Evolutionary conservation across 345 rosid species (phyloP), one percentile per base, ranked within the genome.

Genomic region (Eucalyptus tenuipes): DNA sequence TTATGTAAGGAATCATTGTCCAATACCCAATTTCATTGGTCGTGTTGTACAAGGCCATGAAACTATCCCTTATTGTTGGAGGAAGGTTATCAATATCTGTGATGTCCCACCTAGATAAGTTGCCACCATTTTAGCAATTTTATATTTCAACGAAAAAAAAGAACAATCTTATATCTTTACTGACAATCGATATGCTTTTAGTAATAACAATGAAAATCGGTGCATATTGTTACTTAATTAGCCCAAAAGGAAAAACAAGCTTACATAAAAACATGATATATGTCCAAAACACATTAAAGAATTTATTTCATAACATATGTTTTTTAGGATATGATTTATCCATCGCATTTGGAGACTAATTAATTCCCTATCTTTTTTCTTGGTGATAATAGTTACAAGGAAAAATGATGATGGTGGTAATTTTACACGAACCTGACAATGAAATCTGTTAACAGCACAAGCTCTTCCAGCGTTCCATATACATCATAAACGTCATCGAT

Each of bases 401-500:
- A 31, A 64, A 64, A n/a, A n/a, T 64, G 37, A n/a, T 64, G 71
- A 64, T 6, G 50, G 16, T 29, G 86, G 50, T 29, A 14, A 22
- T 44, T 18, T 5, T 47, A 45, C 5, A 52, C 82, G 3, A 53
- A 90, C 90, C 90, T 87, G 50, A 40, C 79, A 13, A 89, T 81
- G 86, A 87, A 82, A 33, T 90, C 89, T 27, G 90, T 90, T n/a
- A 90, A 48, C 49, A 90, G 82, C 40, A 87, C 87, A 14, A 90
- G 87, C 49, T 90, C 92, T 27, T 90, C 90, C 42, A 47, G 13
- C 0, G 86, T 79, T 8, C 92, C 92, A 16, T 88, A 90, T 25
- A 86, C 55, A 4, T 89, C 90, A 5, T 86, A 89, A 11, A 86
- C n/a, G 12, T 89, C 90, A 80, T 90, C 90, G 2, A 90, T 53